Evolutionary conservation across 306 rosid genomes (phyloP), one percentile per base, ranked within the genome.

Genomic region (Vigna unguiculata): DNA sequence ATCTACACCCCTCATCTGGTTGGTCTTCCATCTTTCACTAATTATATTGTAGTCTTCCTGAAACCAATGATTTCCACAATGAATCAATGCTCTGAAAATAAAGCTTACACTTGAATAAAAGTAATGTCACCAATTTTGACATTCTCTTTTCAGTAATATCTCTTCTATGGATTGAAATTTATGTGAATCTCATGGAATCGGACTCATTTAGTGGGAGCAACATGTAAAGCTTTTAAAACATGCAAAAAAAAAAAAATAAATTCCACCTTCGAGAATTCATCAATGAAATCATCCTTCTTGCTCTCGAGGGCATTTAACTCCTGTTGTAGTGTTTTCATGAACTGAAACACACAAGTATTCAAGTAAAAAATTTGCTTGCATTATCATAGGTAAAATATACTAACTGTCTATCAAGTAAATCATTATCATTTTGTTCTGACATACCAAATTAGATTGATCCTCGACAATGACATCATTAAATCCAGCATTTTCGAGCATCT

Each of bases 401-500:
- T 41, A 49, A 74, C 21, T 22, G 5, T 25, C 52, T 13, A 21
- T 40, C 54, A 19, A 20, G 6, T 32, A 30, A 48, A 75, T 7
- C 69, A n/a, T 36, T 36, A 34, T 21, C 19, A 30, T 48, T 28
- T 12, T 80, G 30, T 4, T 45, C 15, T 21, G 20, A 61, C 85
- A 76, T 28, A 94, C 97, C 96, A 90, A 85, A 72, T 87, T 85
- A 2, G 93, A 90, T 49, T 81, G 87, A 81, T 95, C 99, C 79
- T 90, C 93, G 3, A 83, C 92, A 83, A 73, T 69, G 66, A 89
- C 90, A 11, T 87, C 83, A 36, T 54, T 81, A 85, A 92, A 92
- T 80, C 97, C 99, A 81, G 96, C 96, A 57, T 88, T 88, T 67
- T 81, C 76, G 14, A 95, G 96, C 97, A 95, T 92, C 99, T 94